Evolutionary conservation across 306 rosid genomes (phyloP), one percentile per base, ranked within the genome.

Genomic region (Hippophae gyantsensis): DNA sequence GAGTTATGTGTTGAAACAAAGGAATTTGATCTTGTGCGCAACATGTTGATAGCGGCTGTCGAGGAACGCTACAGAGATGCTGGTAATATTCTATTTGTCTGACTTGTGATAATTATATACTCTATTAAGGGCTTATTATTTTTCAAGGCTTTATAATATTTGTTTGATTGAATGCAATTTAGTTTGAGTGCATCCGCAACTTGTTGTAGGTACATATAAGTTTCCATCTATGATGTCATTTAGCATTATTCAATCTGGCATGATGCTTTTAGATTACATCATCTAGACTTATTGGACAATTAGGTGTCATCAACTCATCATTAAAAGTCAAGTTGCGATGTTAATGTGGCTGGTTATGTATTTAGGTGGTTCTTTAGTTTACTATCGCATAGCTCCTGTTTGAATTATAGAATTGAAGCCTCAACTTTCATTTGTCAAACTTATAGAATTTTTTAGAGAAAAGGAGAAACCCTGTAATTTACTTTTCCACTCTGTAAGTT

Each of bases 1-100:
- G 79, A 92, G 59, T 95, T 96, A 13, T 88, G 93, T 62, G 63
- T 64, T 64, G 99, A 92, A 74, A 84, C 99, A 7, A 67, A 76
- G 67, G 99, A 92, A 76, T 92, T 92, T 53, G 56, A 74, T 80
- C 95, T 92, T 56, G 76, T 92, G 70, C 82, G 94, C 69, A 86
- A 92, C 76, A 92, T 92, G 99, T 61, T 83, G 77, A 78, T 82
- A 55, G 99, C 99, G 71, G 99, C 84, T 60, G 84, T 61, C 57
- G 99, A 92, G 71, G 99, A 92, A 70, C 96, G 96, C 69, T 92
- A 92, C 52, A 56, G 86, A 78, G 99, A 92, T 82, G 99, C 99
- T 48, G 99, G 99, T 92, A 80, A 32, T 2, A 4, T 32, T 32
- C 41, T 12, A 23, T 42, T 54, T n/a, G 57, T 23, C 18, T 70